These are phyloP conservation scores for Cladophialophora psammophila DNA, from an alignment of 2,329 filamentous ascomycete species.

Conservation along the genomic window DNA sequence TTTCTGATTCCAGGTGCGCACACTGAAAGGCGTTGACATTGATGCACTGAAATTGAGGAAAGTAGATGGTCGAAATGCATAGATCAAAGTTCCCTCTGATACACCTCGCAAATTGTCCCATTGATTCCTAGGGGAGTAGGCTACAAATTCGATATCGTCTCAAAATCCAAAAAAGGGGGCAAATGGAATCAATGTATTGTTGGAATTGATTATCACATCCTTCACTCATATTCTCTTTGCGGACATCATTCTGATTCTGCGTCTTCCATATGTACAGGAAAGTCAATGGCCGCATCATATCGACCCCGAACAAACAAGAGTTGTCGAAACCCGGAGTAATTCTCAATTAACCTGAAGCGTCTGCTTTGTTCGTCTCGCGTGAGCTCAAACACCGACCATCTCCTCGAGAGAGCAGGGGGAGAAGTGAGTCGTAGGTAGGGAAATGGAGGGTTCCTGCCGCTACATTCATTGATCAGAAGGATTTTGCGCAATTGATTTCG, in stretches of 20 bases:
- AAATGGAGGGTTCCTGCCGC: background rate
- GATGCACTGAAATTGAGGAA: constrained; percentile 42
- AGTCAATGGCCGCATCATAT: constrained; percentile 24
- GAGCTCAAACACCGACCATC: background rate
- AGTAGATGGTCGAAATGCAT: constrained; percentile 30
- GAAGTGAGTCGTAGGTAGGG: background rate
- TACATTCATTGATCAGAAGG: background rate
- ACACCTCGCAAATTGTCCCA: constrained; percentile 5
- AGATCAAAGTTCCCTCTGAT: constrained; percentile 8
- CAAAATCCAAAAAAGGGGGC: background rate
- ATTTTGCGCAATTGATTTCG: background rate
- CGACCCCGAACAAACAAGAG: constrained; percentile 12
- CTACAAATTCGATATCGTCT: background rate
- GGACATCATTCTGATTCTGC: background rate
- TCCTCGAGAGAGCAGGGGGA: background rate
- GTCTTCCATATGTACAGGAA: constrained; percentile 13
- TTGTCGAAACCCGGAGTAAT: constrained; percentile 14
- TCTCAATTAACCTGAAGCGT: background rate
- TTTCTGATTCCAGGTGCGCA: constrained; percentile 38
- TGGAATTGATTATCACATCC: background rate
- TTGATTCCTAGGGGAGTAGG: background rate
- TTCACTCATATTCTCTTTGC: background rate
- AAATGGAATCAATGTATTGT: background rate
- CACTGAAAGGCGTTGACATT: constrained; percentile 42
- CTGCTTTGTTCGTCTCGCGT: background rate